phyloP scores from a whole-genome alignment of 2,329 filamentous ascomycete species.

The Colletotrichum abscissum region DNA sequence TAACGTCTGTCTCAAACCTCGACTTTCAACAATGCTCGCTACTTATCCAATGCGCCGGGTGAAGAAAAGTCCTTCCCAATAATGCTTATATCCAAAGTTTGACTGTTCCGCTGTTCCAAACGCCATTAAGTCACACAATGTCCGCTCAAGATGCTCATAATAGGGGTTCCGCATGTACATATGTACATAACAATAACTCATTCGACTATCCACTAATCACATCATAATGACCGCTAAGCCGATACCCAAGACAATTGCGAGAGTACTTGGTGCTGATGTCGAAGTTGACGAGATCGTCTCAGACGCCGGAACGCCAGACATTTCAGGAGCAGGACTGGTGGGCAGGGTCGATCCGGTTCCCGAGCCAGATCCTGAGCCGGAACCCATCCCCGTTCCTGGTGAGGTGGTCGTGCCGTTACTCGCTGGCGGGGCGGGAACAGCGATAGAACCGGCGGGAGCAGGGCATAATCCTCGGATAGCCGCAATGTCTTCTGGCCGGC shows the following conservation, averaged over 20 bases:
- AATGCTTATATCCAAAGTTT: neutral
- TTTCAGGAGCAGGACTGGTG: neutral
- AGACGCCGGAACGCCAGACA: constrained; percentile 9
- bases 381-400: neutral
- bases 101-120: constrained; percentile 1
- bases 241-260: neutral
- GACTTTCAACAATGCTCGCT: constrained; percentile 21
- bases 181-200: neutral
- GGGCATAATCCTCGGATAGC: constrained; percentile 27
- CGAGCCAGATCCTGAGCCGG: neutral
- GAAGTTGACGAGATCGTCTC: constrained; percentile 5
- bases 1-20: constrained; percentile 3
- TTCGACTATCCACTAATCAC: neutral
- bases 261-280: neutral
- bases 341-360: neutral
- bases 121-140: neutral
- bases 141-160: constrained; percentile 19
- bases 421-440: neutral
- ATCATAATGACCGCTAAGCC: neutral
- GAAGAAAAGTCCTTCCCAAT: neutral
- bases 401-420: constrained; percentile 12
- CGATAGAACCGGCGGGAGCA: neutral
- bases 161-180: constrained; percentile 1
- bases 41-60: constrained; percentile 12
- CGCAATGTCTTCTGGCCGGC: constrained; percentile 23